A percentile compares a stretch with the other conserved stretches of the same genome.
Conservation (phyloP, 164 flowering plant species). For the Saururus chinensis region DNA sequence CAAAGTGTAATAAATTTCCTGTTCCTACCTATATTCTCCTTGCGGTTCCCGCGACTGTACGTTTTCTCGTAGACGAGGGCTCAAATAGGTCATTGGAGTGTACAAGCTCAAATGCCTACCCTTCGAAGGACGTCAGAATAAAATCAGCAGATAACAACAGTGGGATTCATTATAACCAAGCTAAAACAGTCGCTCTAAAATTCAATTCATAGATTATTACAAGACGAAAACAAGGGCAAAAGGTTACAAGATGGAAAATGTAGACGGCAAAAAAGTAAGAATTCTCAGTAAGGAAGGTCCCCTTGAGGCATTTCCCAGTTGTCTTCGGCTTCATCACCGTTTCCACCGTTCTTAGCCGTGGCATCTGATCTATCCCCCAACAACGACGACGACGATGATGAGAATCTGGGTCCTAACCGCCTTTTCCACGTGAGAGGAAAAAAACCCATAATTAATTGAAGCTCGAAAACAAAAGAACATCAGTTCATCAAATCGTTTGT, state of each 20-base stretch:
- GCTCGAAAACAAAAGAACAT: not conserved
- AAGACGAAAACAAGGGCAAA: not conserved
- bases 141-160: too few relatives aligned
- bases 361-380: not conserved
- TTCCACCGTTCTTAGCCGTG: not conserved
- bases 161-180: not conserved
- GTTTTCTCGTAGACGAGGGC: too few relatives aligned
- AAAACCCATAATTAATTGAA: not conserved
- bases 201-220: not conserved
- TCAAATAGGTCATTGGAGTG: too few relatives aligned
- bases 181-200: not conserved
- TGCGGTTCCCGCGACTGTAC: too few relatives aligned
- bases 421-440: not conserved
- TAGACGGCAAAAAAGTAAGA: not conserved
- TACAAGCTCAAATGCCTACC: too few relatives aligned
- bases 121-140: too few relatives aligned
- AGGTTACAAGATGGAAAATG: not conserved
- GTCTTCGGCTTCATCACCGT: not conserved
- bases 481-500: not conserved
- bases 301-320: conserved; percentile 1
- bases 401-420: not conserved
- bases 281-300: not conserved
- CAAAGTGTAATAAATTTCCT: not conserved
- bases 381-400: not conserved
- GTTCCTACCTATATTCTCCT: too few relatives aligned